Evolutionary conservation across 306 rosid genomes (phyloP).

Genomic region (Sicyos baderoa): DNA sequence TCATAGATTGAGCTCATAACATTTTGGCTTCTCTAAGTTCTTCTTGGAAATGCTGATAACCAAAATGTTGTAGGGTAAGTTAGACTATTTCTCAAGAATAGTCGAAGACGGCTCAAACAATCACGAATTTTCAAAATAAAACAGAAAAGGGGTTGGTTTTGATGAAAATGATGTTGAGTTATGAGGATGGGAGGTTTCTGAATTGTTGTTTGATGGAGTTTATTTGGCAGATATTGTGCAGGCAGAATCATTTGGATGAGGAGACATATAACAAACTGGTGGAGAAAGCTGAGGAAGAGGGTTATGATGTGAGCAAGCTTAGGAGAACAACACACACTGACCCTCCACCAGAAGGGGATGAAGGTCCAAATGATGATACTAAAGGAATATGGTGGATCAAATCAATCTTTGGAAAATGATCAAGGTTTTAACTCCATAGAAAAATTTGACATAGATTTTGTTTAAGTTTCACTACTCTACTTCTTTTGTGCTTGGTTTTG

Average conservation of each 20-base stretch:
- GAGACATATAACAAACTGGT: constrained; percentile 50
- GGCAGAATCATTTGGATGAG: constrained; percentile 49
- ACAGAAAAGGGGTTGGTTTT: too few relatives aligned
- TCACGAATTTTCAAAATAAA: too few relatives aligned
- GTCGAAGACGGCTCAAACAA: too few relatives aligned
- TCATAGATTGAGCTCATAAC: too few relatives aligned
- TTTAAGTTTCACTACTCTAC: background rate
- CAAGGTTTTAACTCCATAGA: background rate
- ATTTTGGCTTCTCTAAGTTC: too few relatives aligned
- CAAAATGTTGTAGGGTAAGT: too few relatives aligned
- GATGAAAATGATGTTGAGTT: background rate
- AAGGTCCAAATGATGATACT: constrained; percentile 48
- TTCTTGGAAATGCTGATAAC: too few relatives aligned
- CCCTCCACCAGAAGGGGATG: constrained; percentile 52
- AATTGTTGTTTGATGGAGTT: background rate
- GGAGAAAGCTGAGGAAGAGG: constrained; percentile 47
- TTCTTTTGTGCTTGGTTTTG: background rate
- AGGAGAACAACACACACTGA: constrained; percentile 37
- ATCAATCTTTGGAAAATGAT: constrained; percentile 36
- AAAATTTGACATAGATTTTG: background rate
- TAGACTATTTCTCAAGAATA: too few relatives aligned
- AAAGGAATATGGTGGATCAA: constrained; percentile 68
- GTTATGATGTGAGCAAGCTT: constrained; percentile 82
- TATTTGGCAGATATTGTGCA: constrained; percentile 46
- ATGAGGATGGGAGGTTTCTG: background rate